Evolutionary conservation across 345 rosid species (phyloP).

Genomic region (Kandelia obovata): DNA sequence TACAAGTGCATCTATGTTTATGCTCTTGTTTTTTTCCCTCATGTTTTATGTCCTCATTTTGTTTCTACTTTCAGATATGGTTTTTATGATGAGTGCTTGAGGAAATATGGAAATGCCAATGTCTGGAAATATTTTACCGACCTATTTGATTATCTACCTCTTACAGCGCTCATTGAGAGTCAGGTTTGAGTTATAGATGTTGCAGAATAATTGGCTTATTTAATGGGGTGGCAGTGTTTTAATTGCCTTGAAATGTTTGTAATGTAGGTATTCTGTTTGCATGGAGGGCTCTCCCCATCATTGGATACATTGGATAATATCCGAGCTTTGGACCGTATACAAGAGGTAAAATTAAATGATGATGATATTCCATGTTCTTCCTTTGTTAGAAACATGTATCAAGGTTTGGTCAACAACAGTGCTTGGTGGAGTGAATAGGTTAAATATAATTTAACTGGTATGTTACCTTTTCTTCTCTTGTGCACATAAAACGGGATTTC

Average conservation of each 20-base stretch:
- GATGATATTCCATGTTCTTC: neutral
- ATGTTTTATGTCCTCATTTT: neutral
- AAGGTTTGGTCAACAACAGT: neutral
- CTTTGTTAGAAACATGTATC: neutral
- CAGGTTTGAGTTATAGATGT: constrained; percentile 49
- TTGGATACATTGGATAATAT: constrained; percentile 90
- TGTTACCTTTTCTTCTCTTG: neutral
- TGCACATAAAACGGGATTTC: neutral
- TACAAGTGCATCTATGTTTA: too few relatives aligned
- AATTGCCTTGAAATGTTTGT: constrained; percentile 3
- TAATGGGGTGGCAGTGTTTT: constrained; percentile 6
- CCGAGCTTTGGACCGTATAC: constrained; percentile 87
- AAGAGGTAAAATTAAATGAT: constrained; percentile 51
- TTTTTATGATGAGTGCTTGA: constrained; percentile 88
- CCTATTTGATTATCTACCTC: constrained; percentile 87
- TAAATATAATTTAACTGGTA: neutral
- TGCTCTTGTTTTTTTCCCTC: neutral
- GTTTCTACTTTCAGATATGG: constrained; percentile 63
- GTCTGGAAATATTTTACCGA: constrained; percentile 94
- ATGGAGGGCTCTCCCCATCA: constrained; percentile 94
- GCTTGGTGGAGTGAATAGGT: neutral
- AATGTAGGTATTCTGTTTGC: constrained; percentile 79
- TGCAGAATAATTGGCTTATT: constrained; percentile 7
- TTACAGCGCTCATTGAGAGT: constrained; percentile 91
- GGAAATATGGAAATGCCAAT: constrained; percentile 94